These are phyloP conservation scores for Beauveria australis DNA, from an alignment of 2,329 filamentous ascomycete species.

Conservation along the genomic window DNA sequence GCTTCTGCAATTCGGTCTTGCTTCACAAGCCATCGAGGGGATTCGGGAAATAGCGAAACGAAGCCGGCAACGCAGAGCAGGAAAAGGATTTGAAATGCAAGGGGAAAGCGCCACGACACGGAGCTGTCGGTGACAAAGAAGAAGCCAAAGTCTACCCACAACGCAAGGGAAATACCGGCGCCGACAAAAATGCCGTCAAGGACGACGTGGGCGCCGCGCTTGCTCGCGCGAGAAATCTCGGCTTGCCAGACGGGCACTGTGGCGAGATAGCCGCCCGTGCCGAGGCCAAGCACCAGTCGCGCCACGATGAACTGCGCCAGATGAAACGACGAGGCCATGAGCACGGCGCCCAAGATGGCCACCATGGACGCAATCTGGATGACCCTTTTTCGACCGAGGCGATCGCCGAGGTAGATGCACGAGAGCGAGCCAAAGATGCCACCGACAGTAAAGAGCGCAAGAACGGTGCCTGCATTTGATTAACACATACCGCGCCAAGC, in stretches of 20 bases:
- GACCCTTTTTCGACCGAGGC: constrained; percentile 47
- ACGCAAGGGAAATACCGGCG: constrained; percentile 29
- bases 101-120: constrained; percentile 41
- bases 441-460: constrained; percentile 48
- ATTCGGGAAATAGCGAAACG: constrained; percentile 32
- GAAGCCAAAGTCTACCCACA: constrained; percentile 39
- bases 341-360: constrained; percentile 41
- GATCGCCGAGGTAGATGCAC: constrained; percentile 42
- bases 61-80: constrained; percentile 36
- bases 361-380: constrained; percentile 46
- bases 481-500: neutral
- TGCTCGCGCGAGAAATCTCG: constrained; percentile 40
- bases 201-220: constrained; percentile 37
- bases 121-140: constrained; percentile 16
- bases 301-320: constrained; percentile 30
- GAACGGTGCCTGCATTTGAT: constrained; percentile 28
- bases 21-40: constrained; percentile 29
- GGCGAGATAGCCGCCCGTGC: constrained; percentile 44
- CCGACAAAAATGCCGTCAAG: constrained; percentile 45
- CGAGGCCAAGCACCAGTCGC: constrained; percentile 43
- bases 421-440: constrained; percentile 44
- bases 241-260: constrained; percentile 47
- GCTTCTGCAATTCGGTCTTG: constrained; percentile 26
- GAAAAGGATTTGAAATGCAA: constrained; percentile 34
- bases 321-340: constrained; percentile 44